Base-by-base conservation (phyloP, 164 flowering plant species). In the Sextonia rubra region DNA sequence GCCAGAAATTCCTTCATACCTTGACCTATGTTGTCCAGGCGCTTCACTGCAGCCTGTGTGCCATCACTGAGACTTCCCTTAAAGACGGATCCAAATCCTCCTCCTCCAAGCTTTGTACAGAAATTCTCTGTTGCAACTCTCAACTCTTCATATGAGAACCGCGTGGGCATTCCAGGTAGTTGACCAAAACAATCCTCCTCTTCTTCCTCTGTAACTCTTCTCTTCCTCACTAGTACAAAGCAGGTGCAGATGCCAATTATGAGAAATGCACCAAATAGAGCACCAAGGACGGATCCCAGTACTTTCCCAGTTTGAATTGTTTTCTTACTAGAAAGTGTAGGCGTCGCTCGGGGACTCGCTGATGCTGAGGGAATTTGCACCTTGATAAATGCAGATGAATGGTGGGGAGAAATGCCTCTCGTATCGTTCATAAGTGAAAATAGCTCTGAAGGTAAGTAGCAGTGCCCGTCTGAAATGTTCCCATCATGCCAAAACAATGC, bases 41-140 rank as follows among this genome's bases (percentile, higher is more conserved):
- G 65, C 48, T 61, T 71, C 66, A 71, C 74, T 24, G 74, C 74
- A 71, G 62, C 26, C 22, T 23, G 20, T 11, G 55, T 71, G 26
- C 68, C 66, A 47, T 63, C 68, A 23, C 2, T 30, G n/a, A 71
- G 26, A 17, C 29, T 23, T 24, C 74, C 74, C 17, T 11, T 22
- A 24, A 71, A 71, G 15, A 71, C 74, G 0, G 67, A 71, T 4
- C 74, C 67, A 9, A 71, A 71, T 25, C 74, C 74, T 47, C 68
- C 74, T 0, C 23, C 18, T n/a, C 74, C 74, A 32, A 71, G 55
- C 26, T 29, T 37, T 37, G 44, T 37, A 37, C 11, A 37, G 26
- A 61, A 61, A 61, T 61, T 25, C 24, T 61, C 14, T 7, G 64
- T 61, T 12, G 23, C 25, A 0, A 61, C 25, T 23, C 64, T 9